Evolutionary conservation across 805 yeast genomes (phyloP), one percentile per base, ranked within the genome.

Genomic region (Candida maesae): DNA sequence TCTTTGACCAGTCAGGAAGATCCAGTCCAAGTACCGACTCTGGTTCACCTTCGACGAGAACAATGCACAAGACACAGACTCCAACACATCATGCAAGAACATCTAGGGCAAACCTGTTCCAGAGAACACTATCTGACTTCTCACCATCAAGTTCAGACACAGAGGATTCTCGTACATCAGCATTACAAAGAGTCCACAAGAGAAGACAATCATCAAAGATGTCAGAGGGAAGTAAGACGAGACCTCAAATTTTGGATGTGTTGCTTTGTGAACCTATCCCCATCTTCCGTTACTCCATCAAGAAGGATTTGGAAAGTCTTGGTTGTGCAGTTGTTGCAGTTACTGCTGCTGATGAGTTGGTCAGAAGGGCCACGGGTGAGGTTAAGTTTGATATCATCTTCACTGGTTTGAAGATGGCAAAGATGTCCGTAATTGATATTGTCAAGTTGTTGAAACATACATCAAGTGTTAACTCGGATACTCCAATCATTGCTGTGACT

Each of bases 181-280:
- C 84, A 0, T 59, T 79, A 17, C 52, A 72, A 42, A 59, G 83
- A 39, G 71, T 78, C 2, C 72, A 71, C 29, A 73, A 70, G 44
- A 66, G 86, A 44, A 63, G 85, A 39, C 77, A 74, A 52, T 70
- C 78, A 35, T 63, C 79, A 8, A 63, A 51, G 42, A 49, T 54
- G 45, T 52, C 61, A 1, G 59, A 58, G n/a, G 30, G 38, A 3
- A 46, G 51, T 2, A 32, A 40, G 8, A 46, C 40, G 2, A 45
- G 45, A 16, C 26, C 56, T 1, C 71, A 68, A 26, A 52, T 59
- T 3, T 60, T 84, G 50, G 90, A 86, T 58, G 80, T 89, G 5
- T 66, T 91, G 34, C 67, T 88, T 12, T 89, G 96, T 61, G 96
- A 88, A 53, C 88, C 93, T 2, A 85, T 86, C 45, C 93, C 96